phyloP scores from a whole-genome alignment of 148 eudicot species.

The Rhododendron molle region DNA sequence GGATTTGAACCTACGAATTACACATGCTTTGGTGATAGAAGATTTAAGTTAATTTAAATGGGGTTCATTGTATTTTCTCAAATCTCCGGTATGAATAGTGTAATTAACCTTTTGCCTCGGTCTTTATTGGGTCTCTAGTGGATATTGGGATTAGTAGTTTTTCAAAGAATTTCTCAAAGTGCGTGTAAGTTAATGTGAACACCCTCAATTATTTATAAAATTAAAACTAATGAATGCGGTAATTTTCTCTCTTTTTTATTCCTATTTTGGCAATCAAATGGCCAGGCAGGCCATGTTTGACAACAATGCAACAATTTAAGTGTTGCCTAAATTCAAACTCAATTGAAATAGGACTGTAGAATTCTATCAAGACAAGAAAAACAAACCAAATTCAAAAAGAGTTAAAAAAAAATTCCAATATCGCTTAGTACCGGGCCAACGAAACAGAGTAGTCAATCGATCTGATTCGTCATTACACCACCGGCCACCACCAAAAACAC shows the following conservation, averaged over 20 bases:
- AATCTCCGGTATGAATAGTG: background rate
- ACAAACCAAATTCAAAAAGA: background rate
- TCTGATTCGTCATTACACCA: background rate
- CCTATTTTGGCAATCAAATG: background rate
- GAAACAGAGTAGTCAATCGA: background rate
- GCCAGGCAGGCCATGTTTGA: background rate
- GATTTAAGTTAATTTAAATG: background rate
- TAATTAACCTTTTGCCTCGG: no score
- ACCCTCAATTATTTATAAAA: background rate
- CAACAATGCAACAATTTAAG: background rate
- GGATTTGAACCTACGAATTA: background rate
- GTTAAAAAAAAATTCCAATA: background rate
- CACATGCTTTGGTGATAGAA: background rate
- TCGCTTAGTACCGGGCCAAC: background rate
- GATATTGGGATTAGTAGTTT: background rate
- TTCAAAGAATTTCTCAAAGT: background rate
- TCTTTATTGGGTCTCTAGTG: background rate
- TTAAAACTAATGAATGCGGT: no score
- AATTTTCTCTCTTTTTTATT: no score
- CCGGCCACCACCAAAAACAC: background rate
- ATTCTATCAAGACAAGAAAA: background rate
- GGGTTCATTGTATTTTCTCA: background rate
- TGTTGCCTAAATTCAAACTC: background rate
- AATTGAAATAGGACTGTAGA: background rate
- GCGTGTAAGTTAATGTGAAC: background rate